Conservation (phyloP, 257 asterid genomes). For the Plantago elongata region DNA sequence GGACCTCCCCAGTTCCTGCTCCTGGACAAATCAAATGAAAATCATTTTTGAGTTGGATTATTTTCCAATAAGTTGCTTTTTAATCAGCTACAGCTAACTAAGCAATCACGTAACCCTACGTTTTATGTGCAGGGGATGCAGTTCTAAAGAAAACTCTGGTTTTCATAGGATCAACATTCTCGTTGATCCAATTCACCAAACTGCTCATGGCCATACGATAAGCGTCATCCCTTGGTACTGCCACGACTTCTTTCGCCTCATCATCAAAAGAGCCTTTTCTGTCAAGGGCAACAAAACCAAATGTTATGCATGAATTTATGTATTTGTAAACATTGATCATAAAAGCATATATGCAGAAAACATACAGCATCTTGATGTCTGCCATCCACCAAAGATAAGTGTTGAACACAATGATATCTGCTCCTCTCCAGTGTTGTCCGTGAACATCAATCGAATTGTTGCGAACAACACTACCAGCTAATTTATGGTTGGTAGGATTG, state of each 20-base stretch:
- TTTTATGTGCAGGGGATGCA: slow-evolving; percentile 13
- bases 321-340: background rate
- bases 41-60: too few relatives aligned
- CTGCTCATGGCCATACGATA: slow-evolving; percentile 13
- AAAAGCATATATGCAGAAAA: background rate
- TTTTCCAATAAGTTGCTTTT: too few relatives aligned
- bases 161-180: slow-evolving; percentile 6
- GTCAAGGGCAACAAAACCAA: background rate
- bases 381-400: slow-evolving; percentile 69
- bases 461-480: slow-evolving; percentile 44
- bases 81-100: too few relatives aligned
- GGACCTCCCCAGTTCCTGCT: slow-evolving; percentile 51
- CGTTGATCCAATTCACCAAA: slow-evolving; percentile 15
- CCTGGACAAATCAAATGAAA: slow-evolving; percentile 19
- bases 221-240: slow-evolving; percentile 14
- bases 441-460: slow-evolving; percentile 51
- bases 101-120: background rate
- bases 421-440: slow-evolving; percentile 53
- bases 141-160: slow-evolving; percentile 9
- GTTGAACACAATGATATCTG: slow-evolving; percentile 49
- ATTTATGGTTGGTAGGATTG: slow-evolving; percentile 36
- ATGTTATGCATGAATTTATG: background rate
- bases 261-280: slow-evolving; percentile 10
- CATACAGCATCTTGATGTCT: slow-evolving; percentile 28
- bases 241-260: slow-evolving; percentile 2